A percentile compares a stretch with the other conserved stretches of the same genome.
phyloP scores from a whole-genome alignment of 768 basidiomycete species.

The Ramaria sp. region DNA sequence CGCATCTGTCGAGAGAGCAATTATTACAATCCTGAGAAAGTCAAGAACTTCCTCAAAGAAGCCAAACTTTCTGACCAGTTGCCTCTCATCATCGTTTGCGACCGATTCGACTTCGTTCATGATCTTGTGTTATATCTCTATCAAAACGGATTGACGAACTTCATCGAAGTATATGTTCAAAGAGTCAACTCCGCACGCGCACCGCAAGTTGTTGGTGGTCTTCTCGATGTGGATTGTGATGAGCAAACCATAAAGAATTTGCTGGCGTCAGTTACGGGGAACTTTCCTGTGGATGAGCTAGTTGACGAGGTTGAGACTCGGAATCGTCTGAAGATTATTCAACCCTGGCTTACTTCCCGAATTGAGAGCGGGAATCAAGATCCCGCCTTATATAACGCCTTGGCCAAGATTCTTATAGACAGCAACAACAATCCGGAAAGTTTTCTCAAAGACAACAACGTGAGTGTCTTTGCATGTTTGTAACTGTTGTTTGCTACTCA shows the following conservation, averaged over 20 bases:
- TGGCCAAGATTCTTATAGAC: constrained; percentile 98
- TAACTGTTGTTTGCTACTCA: not conserved
- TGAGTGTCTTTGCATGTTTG: constrained; percentile 27
- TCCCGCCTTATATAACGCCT: constrained; percentile 87
- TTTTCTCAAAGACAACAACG: constrained; percentile 98
- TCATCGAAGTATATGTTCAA: constrained; percentile 99
- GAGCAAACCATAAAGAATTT: constrained; percentile 91
- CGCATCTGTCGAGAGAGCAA: constrained; percentile 98
- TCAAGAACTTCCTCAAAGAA: constrained; percentile 99
- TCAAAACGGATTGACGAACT: constrained; percentile 91
- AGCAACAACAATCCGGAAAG: constrained; percentile 97
- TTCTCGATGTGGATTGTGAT: constrained; percentile 97
- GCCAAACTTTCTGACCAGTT: constrained; percentile 94
- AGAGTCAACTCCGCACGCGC: constrained; percentile 95
- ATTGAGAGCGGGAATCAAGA: constrained; percentile 94
- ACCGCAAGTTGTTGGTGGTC: constrained; percentile 92
- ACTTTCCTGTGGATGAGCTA: constrained; percentile 96
- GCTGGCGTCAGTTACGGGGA: constrained; percentile 89
- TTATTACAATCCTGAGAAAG: constrained; percentile 97
- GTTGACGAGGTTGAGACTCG: constrained; percentile 95
- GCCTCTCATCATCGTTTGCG: constrained; percentile 98
- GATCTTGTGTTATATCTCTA: constrained; percentile 97
- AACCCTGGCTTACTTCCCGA: constrained; percentile 93
- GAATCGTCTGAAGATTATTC: constrained; percentile 91
- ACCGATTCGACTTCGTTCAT: constrained; percentile 99